phyloP scores from a whole-genome alignment of 805 yeast species.

The Starmerella apis region DNA sequence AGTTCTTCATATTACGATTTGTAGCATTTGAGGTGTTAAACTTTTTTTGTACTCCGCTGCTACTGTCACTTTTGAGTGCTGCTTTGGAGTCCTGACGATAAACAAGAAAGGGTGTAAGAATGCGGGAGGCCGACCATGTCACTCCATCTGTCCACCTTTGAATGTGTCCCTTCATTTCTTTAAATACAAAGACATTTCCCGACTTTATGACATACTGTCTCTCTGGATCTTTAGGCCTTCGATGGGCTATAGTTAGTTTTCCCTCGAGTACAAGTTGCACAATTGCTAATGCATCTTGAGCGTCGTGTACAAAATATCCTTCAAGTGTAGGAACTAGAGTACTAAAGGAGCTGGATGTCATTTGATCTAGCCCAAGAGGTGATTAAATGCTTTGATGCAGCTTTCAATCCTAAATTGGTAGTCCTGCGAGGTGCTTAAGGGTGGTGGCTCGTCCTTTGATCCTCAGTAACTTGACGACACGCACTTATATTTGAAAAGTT shows the following conservation, averaged over 20 bases:
- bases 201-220: conserved; percentile 53
- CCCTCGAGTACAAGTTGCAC: conserved; percentile 69
- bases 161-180: conserved; percentile 72
- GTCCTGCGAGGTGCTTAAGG: neutral
- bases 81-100: conserved; percentile 51
- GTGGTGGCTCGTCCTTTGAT: neutral
- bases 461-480: neutral
- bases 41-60: conserved; percentile 2
- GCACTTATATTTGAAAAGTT: neutral
- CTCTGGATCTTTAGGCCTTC: conserved; percentile 78
- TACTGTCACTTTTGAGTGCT: conserved; percentile 29
- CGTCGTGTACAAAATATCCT: conserved; percentile 64
- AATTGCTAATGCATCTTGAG: conserved; percentile 70
- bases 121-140: conserved; percentile 85
- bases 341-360: neutral
- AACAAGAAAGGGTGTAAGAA: conserved; percentile 71
- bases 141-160: conserved; percentile 97
- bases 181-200: conserved; percentile 76
- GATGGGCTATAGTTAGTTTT: conserved; percentile 48
- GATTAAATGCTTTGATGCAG: neutral
- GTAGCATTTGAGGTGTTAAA: neutral
- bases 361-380: neutral
- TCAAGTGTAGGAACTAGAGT: conserved; percentile 44
- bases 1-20: neutral
- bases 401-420: neutral